These are phyloP conservation scores for Naegleria lovaniensis DNA, from an alignment of 208 protist genomes.

Conservation along the genomic window DNA sequence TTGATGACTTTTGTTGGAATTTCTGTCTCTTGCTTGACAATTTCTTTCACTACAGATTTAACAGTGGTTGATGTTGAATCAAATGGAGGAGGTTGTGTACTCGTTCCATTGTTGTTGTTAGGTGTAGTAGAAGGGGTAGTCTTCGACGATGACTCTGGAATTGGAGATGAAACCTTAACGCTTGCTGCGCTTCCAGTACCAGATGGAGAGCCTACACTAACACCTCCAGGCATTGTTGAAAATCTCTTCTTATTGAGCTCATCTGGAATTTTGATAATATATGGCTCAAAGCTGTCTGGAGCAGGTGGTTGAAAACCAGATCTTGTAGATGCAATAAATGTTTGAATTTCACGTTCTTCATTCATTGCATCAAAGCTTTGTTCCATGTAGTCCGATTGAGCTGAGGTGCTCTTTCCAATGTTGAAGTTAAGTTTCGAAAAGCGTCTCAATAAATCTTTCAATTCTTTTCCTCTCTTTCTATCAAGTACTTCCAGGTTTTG, in stretches of 20 bases:
- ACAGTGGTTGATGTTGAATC: background rate
- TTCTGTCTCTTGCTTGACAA: background rate
- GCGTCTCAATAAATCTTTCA: background rate
- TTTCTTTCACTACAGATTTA: background rate
- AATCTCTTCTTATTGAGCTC: background rate
- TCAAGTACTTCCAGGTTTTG: background rate
- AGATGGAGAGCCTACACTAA: background rate
- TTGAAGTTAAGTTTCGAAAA: background rate
- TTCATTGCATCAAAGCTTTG: background rate
- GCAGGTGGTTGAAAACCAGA: background rate
- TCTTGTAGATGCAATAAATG: background rate
- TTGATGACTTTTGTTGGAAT: background rate
- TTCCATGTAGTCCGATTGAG: background rate
- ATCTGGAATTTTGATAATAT: background rate
- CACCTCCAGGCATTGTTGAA: background rate
- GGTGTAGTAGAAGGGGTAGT: background rate
- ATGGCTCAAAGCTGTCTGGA: background rate
- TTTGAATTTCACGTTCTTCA: slow-evolving; percentile 16
- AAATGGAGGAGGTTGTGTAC: background rate
- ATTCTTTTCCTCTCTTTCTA: background rate
- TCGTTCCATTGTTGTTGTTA: background rate
- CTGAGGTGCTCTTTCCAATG: background rate
- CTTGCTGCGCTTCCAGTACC: background rate
- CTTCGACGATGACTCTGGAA: background rate
- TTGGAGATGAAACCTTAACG: background rate